A percentile compares a stretch with the other conserved stretches of the same genome.
phyloP scores from a whole-genome alignment of 179 eudicot species.

The Vitellaria paradoxa region DNA sequence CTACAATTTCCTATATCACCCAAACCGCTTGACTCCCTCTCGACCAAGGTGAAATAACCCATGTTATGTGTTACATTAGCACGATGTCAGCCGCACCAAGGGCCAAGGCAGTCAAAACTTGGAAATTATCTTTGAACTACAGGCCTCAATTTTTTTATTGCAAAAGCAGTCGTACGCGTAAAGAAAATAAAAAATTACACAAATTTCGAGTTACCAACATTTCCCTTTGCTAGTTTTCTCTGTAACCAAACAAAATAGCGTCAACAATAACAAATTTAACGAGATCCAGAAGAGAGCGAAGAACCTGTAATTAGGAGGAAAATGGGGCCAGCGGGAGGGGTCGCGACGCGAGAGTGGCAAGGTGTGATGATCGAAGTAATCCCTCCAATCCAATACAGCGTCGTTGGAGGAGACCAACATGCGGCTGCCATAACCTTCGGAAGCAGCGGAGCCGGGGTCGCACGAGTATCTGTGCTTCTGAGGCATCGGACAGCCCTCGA shows the following conservation, averaged over 20 bases:
- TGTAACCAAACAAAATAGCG: neutral
- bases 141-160: too few relatives aligned
- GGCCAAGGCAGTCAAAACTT: too few relatives aligned
- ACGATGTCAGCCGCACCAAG: too few relatives aligned
- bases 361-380: slow-evolving; percentile 92
- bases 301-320: slow-evolving; percentile 70
- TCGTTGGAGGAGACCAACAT: slow-evolving; percentile 70
- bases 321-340: slow-evolving; percentile 66
- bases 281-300: neutral
- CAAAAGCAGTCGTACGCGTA: too few relatives aligned
- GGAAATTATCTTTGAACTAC: too few relatives aligned
- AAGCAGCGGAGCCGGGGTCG: slow-evolving; percentile 44
- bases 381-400: slow-evolving; percentile 92
- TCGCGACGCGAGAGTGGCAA: slow-evolving; percentile 64
- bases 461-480: slow-evolving; percentile 61
- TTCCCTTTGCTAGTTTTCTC: neutral
- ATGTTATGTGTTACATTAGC: too few relatives aligned
- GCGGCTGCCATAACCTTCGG: slow-evolving; percentile 89
- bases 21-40: too few relatives aligned
- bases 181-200: too few relatives aligned
- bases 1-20: too few relatives aligned
- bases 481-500: slow-evolving; percentile 42
- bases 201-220: too few relatives aligned
- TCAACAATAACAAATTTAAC: neutral
- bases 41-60: too few relatives aligned